Base-by-base conservation (phyloP, 306 rosid species). In the Vicia faba region DNA sequence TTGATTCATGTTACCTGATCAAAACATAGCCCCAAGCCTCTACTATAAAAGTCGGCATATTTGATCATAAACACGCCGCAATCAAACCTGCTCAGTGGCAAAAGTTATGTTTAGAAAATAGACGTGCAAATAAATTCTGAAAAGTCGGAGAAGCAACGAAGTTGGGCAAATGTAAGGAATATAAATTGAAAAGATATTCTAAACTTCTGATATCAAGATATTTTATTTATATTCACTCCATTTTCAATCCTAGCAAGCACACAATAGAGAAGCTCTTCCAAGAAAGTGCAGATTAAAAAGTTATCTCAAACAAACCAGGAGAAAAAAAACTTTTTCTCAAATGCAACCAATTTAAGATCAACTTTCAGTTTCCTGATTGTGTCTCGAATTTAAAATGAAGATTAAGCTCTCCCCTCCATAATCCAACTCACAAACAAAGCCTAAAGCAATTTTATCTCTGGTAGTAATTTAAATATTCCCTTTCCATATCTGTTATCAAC, bases 21-120 rank as follows among this genome's bases (percentile, higher is more conserved):
- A 79, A 95, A 95, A 84, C 92, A 88, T 33, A 95, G 89, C 50
- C 84, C 86, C 75, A 85, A 55, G 31, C 86, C 96, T 80, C 97
- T 88, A 84, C 99, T 91, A 62, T 86, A 95, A 66, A 95, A 95
- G 82, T 95, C 99, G 0, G 92, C 87, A 80, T 95, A 95, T 73
- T 95, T 95, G 61, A 95, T 84, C 99, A 95, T 90, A 74, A 95
- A 95, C 66, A 95, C 60, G 20, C 97, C 99, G 54, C 99, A 95
- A 62, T 95, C 99, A 67, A 25, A 95, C 82, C 99, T 95, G 84
- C 73, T 77, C 33, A 69, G 15, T 67, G 12, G 43, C 15, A 57
- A 44, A 65, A 53, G 15, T 11, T 23, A 20, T 15, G 66, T 66
- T 68, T 11, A 73, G 62, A 79, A 67, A 35, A 46, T 6, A 67